These are phyloP conservation scores for Hygrophoropsis aurantiaca DNA, from an alignment of 768 basidiomycete genomes.

Conservation along the genomic window DNA sequence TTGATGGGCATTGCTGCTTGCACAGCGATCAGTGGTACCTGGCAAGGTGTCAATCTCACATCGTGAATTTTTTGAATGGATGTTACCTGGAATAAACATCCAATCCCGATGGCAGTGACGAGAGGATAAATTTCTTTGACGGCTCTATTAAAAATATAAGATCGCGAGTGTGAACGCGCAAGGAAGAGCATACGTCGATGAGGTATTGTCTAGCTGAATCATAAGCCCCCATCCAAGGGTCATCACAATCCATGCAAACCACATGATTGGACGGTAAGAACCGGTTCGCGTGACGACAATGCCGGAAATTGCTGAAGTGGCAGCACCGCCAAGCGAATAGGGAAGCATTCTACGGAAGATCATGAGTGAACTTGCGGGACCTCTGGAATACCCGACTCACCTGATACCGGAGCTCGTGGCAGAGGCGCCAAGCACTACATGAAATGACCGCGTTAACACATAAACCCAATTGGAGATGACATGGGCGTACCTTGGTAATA, in stretches of 20 bases:
- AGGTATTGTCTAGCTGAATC: slow-evolving; percentile 34
- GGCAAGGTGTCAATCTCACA: neutral
- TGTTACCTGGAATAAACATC: slow-evolving; percentile 33
- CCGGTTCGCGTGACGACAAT: slow-evolving; percentile 23
- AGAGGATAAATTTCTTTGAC: slow-evolving; percentile 32
- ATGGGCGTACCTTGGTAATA: slow-evolving; percentile 34
- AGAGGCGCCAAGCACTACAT: slow-evolving; percentile 34
- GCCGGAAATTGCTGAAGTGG: slow-evolving; percentile 21
- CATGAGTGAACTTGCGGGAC: neutral
- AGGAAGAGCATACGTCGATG: slow-evolving; percentile 20
- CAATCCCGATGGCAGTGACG: slow-evolving; percentile 32
- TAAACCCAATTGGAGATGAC: neutral
- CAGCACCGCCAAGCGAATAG: slow-evolving; percentile 26
- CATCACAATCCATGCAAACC: slow-evolving; percentile 28
- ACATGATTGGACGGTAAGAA: slow-evolving; percentile 32
- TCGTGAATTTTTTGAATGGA: neutral
- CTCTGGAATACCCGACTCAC: slow-evolving; percentile 10
- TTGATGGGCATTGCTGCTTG: slow-evolving; percentile 47
- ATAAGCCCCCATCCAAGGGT: slow-evolving; percentile 36
- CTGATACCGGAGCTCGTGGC: slow-evolving; percentile 33
- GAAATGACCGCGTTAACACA: neutral
- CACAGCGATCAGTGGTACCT: slow-evolving; percentile 34
- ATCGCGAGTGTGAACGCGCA: neutral
- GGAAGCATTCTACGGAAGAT: slow-evolving; percentile 35
- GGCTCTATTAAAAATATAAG: slow-evolving; percentile 17